Base-by-base conservation (phyloP, 1,284 basidiomycete species). In the Pseudozyma thailandica region DNA sequence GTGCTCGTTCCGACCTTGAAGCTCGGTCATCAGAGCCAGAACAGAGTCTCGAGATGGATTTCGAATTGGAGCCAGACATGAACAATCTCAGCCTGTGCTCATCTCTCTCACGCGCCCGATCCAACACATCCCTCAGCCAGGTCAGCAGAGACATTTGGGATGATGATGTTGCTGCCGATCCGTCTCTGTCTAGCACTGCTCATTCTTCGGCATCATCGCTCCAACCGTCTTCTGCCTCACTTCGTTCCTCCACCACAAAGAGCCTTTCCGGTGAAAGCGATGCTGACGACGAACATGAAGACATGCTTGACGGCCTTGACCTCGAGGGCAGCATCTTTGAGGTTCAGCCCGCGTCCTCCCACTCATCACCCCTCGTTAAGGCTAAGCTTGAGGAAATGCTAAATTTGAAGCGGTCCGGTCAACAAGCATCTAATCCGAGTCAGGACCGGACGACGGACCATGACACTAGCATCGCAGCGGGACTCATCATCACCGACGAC, bases 401-500 rank as follows among this genome's bases (percentile, higher is more conserved):
- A 23, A 52, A 73, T 48, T 54, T 69, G 16, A 56, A 55, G 50
- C 55, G 73, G 20, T 59, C 69, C 16, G 55, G 61, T 25, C 37
- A 52, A 12, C 31, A 46, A 13, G 37, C 28, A 23, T 3, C 28
- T 18, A 16, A 39, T 35, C 43, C 43, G 1, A 23, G 20, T 10
- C 39, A 54, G 4, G 3, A 39, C 33, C 64, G 53, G n/a, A 30
- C 38, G 10, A 39, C 49, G 5, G 71, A 71, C 39, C 43, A 58
- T 6, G 76, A 78, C 25, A 49, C 60, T 1, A 72, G 74, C 41
- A 56, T 78, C 27, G 66, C 72, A 16, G 65, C 59, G 6, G 77
- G 77, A 6, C 53, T 78, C 15, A 48, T 78, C 31, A 78, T 78
- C 48, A 74, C 75, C 5, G 77, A 78, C 44, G 75, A 78, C 42